Evolutionary conservation across 108 stramenopile species (phyloP).

Genomic region (Chaetoceros muelleri): DNA sequence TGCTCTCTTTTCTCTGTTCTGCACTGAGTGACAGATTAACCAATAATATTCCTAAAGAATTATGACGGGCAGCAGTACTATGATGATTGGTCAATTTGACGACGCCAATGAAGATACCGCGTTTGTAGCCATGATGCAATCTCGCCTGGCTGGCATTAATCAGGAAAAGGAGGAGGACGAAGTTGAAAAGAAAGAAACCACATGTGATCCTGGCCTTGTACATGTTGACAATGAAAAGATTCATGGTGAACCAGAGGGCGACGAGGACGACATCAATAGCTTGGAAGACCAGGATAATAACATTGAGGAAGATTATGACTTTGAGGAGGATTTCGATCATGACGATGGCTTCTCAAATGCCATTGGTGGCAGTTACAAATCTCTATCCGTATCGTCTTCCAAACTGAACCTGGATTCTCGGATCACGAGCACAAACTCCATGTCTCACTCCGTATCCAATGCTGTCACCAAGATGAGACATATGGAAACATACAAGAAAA

Average conservation of each 20-base stretch:
- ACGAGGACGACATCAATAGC: conserved; percentile 1
- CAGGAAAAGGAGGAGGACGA: conserved; percentile 11
- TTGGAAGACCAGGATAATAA: conserved; percentile 1
- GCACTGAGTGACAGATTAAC: too few relatives aligned
- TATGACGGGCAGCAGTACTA: too few relatives aligned
- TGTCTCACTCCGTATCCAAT: conserved; percentile 81
- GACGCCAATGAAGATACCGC: conserved; percentile 19
- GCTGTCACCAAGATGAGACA: conserved; percentile 83
- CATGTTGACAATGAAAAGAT: background rate
- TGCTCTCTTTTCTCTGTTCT: too few relatives aligned
- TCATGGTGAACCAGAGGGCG: background rate
- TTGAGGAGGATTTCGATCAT: conserved; percentile 25
- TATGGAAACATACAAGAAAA: conserved; percentile 68
- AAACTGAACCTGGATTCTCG: conserved; percentile 55
- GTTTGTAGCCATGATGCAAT: conserved; percentile 9
- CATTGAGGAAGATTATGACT: conserved; percentile 7
- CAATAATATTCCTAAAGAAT: too few relatives aligned
- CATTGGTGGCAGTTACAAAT: conserved; percentile 1
- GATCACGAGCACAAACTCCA: background rate
- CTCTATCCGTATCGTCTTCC: conserved; percentile 10
- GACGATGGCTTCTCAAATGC: conserved; percentile 29
- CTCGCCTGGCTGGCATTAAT: background rate
- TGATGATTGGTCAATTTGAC: conserved; percentile 39
- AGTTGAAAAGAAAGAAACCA: conserved; percentile 16
- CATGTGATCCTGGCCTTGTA: conserved; percentile 8